A percentile compares a stretch with the other conserved stretches of the same genome.
phyloP scores from a whole-genome alignment of 306 rosid genomes.

The Ormosia emarginata region DNA sequence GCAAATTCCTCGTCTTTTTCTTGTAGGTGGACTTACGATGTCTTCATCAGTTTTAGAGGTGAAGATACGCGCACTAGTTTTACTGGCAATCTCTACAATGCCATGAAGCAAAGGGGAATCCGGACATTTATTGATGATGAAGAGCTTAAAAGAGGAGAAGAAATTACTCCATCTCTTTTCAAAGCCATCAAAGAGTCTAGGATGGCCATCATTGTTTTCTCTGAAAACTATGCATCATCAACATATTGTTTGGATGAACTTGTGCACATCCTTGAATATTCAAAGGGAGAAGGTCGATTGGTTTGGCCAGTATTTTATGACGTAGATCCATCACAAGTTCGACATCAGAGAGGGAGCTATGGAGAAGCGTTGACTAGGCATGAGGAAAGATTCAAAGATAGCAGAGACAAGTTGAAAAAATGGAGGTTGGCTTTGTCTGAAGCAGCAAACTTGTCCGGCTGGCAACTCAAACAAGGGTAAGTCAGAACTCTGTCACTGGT shows the following conservation, averaged over 20 bases:
- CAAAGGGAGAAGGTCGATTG: too few relatives aligned
- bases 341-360: too few relatives aligned
- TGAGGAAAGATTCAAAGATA: not conserved
- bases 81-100: not conserved
- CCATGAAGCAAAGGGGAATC: not conserved
- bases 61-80: not conserved
- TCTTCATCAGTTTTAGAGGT: not conserved
- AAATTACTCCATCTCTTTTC: not conserved
- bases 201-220: not conserved
- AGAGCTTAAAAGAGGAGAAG: not conserved
- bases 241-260: not conserved
- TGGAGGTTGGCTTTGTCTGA: not conserved
- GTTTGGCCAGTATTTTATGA: too few relatives aligned
- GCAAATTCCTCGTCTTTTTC: not conserved
- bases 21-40: not conserved
- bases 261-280: too few relatives aligned
- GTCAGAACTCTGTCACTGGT: too few relatives aligned
- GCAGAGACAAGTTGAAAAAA: not conserved
- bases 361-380: not conserved
- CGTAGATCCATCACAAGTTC: too few relatives aligned
- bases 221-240: not conserved
- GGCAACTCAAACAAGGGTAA: not conserved
- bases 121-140: not conserved
- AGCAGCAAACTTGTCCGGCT: not conserved
- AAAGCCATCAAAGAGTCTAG: not conserved